Conservation (phyloP, 2,329 filamentous ascomycete genomes). For the Cordyceps javanica region DNA sequence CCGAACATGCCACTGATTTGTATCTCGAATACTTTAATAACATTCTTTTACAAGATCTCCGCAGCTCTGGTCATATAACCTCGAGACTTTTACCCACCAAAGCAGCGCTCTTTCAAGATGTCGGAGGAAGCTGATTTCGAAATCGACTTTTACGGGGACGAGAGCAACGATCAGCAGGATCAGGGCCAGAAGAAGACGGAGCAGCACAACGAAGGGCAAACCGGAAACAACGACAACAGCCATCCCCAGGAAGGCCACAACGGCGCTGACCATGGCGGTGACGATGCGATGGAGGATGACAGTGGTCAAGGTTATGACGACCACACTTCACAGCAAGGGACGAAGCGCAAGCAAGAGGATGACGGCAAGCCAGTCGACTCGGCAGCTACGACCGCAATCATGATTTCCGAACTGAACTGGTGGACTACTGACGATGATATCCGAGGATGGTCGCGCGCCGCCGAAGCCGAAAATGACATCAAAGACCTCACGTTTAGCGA, state of each 20-base stretch:
- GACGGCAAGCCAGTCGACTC: slow-evolving; percentile 46
- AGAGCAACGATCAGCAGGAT: slow-evolving; percentile 38
- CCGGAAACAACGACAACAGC: slow-evolving; percentile 21
- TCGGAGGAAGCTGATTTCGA: slow-evolving; percentile 67
- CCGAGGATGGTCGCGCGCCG: slow-evolving; percentile 75
- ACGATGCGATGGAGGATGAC: slow-evolving; percentile 31
- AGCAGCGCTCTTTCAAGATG: slow-evolving; percentile 36
- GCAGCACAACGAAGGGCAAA: slow-evolving; percentile 13
- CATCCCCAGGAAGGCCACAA: slow-evolving; percentile 35
- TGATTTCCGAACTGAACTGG: slow-evolving; percentile 90
- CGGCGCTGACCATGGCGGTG: slow-evolving; percentile 28
- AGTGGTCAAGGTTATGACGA: slow-evolving; percentile 32
- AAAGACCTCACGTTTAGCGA: slow-evolving; percentile 96
- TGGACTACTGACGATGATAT: slow-evolving; percentile 96
- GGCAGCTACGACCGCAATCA: slow-evolving; percentile 61
- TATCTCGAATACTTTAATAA: slow-evolving; percentile 14
- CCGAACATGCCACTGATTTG: slow-evolving; percentile 1
- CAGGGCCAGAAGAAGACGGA: slow-evolving; percentile 21
- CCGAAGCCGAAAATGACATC: slow-evolving; percentile 75
- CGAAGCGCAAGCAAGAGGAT: slow-evolving; percentile 57
- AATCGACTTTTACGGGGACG: slow-evolving; percentile 66
- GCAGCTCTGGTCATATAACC: slow-evolving; percentile 9
- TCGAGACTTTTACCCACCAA: not conserved
- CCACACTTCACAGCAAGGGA: slow-evolving; percentile 38
- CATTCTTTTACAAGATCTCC: slow-evolving; percentile 11